Percentiles rank a stretch among this genome's conserved stretches.
Conservation (phyloP, 2,329 filamentous ascomycete genomes). For the Xylariales sp. region DNA sequence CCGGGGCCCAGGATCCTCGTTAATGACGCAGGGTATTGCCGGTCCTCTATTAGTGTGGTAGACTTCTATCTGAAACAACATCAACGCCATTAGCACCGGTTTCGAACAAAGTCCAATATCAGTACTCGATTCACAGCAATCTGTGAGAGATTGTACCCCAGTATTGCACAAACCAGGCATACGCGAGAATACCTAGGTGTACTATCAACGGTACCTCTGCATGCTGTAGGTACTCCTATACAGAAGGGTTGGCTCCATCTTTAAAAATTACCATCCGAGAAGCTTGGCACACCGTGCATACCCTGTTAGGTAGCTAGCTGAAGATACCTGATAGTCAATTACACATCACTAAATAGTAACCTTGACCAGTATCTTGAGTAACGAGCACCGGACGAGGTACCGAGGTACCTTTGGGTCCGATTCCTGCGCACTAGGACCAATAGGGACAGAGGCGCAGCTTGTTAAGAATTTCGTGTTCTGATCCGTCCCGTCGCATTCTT, state of each 20-base stretch:
- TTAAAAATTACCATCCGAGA: slow-evolving; percentile 21
- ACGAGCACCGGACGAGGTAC: slow-evolving; percentile 3
- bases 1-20: slow-evolving; percentile 18
- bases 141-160: no score
- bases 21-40: slow-evolving; percentile 32
- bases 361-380: background rate
- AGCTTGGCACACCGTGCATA: slow-evolving; percentile 30
- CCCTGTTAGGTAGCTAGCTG: slow-evolving; percentile 1
- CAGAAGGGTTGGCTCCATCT: slow-evolving; percentile 10
- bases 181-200: no score
- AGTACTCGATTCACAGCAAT: no score
- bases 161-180: no score
- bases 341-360: slow-evolving; percentile 16
- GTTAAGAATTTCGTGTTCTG: slow-evolving; percentile 29
- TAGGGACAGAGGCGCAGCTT: slow-evolving; percentile 19
- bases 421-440: slow-evolving; percentile 25
- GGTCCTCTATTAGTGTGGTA: slow-evolving; percentile 11
- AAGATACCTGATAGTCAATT: slow-evolving; percentile 19
- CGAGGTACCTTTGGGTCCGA: slow-evolving; percentile 24
- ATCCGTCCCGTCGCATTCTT: slow-evolving; percentile 32
- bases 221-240: background rate
- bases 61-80: slow-evolving; percentile 28
- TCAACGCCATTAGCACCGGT: slow-evolving; percentile 20
- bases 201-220: background rate
- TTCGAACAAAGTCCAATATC: background rate